A percentile compares a stretch with the other conserved stretches of the same genome.
phyloP scores from a whole-genome alignment of 2,329 filamentous ascomycete species.

The Pseudogymnoascus sp. region DNA sequence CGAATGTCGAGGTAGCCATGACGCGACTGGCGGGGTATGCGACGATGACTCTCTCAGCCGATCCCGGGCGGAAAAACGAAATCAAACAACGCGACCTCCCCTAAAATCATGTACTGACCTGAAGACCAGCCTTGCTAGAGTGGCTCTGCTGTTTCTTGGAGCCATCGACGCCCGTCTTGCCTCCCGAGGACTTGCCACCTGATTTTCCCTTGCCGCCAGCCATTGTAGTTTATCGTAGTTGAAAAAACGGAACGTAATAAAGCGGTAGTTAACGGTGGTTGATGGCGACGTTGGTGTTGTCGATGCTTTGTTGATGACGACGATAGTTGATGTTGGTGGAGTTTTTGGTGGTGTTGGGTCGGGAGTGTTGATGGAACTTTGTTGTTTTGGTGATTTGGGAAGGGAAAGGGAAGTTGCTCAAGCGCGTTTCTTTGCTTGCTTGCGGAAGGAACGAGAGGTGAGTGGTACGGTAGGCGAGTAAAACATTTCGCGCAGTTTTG shows the following conservation, averaged over 20 bases:
- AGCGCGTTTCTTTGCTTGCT: slow-evolving; percentile 7
- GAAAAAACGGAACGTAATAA: background rate
- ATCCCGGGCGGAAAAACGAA: slow-evolving; percentile 1
- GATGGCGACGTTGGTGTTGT: slow-evolving; percentile 15
- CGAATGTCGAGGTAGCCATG: slow-evolving; percentile 7
- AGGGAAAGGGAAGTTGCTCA: slow-evolving; percentile 1
- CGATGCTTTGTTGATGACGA: slow-evolving; percentile 9
- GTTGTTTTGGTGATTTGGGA: slow-evolving; percentile 6
- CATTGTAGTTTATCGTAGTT: slow-evolving; percentile 20
- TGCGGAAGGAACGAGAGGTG: background rate
- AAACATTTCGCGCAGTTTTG: slow-evolving; percentile 4
- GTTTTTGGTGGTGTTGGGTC: slow-evolving; percentile 7
- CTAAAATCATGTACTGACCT: slow-evolving; percentile 23
- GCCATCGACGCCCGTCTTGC: slow-evolving; percentile 27
- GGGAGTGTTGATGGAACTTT: background rate
- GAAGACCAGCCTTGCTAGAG: slow-evolving; percentile 30
- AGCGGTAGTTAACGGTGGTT: slow-evolving; percentile 9
- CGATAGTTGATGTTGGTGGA: slow-evolving; percentile 17
- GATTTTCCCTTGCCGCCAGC: slow-evolving; percentile 31
- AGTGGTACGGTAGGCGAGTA: background rate
- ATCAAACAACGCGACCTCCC: background rate
- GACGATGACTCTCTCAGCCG: background rate
- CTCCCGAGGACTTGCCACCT: slow-evolving; percentile 30
- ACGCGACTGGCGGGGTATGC: slow-evolving; percentile 13
- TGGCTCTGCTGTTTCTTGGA: slow-evolving; percentile 31